These are phyloP conservation scores for Eucalyptus sp. DNA, from an alignment of 345 rosid genomes.

Conservation along the genomic window DNA sequence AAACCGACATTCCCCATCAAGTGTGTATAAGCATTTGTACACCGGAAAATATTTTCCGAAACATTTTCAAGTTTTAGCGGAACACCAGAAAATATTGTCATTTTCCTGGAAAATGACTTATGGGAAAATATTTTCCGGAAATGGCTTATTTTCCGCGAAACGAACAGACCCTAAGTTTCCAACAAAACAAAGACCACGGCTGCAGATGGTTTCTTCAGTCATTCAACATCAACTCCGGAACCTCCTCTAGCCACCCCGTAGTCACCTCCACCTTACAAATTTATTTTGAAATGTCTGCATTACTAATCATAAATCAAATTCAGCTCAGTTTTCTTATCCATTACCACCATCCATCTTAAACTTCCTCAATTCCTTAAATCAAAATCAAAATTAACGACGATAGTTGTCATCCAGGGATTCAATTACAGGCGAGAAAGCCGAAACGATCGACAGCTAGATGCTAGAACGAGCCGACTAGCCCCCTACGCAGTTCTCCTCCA, in stretches of 20 bases:
- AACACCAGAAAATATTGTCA: too few relatives aligned
- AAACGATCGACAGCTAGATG: background rate
- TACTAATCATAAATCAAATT: background rate
- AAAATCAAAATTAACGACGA: background rate
- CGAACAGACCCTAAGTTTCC: background rate
- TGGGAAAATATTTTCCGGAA: too few relatives aligned
- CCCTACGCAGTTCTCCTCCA: background rate
- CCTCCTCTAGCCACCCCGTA: background rate
- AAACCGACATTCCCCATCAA: background rate
- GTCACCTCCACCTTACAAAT: background rate
- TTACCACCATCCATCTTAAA: background rate
- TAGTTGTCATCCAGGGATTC: background rate
- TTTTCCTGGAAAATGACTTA: too few relatives aligned
- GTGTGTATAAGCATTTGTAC: background rate
- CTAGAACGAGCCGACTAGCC: background rate
- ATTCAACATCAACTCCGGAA: background rate
- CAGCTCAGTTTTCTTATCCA: background rate
- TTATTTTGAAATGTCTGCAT: background rate
- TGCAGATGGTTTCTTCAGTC: background rate
- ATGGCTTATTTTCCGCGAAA: too few relatives aligned
- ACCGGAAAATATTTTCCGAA: too few relatives aligned
- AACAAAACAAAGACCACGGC: background rate
- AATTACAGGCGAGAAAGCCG: background rate
- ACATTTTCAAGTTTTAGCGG: too few relatives aligned
- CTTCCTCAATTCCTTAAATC: background rate